Percentiles rank a stretch among this genome's conserved stretches.
These are phyloP conservation scores for Halteria grandinella DNA, from an alignment of 73 alveolate species.

Conservation along the genomic window DNA sequence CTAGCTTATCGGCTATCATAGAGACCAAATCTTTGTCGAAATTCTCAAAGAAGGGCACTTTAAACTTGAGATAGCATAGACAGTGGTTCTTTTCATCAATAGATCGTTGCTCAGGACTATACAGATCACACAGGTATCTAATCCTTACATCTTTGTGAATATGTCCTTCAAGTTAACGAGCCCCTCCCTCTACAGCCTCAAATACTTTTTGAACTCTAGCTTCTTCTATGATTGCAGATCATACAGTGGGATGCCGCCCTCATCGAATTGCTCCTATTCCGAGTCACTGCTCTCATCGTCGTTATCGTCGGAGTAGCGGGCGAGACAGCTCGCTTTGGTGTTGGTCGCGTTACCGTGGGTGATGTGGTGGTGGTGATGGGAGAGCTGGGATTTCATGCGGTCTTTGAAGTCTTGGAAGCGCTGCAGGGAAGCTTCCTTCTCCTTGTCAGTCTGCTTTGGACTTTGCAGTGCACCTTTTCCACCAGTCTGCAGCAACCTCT, in stretches of 20 bases:
- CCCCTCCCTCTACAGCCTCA: constrained; percentile 41
- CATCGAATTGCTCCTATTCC: constrained; percentile 15
- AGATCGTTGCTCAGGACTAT: constrained; percentile 41
- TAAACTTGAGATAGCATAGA: constrained; percentile 31
- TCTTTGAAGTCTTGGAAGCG: neutral
- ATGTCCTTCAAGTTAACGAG: constrained; percentile 35
- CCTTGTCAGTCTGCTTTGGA: no score
- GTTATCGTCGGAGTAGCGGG: no score
- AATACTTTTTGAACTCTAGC: constrained; percentile 27
- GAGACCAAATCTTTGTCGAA: constrained; percentile 44
- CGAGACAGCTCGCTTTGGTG: no score
- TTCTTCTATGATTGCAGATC: constrained; percentile 23
- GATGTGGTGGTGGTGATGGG: no score
- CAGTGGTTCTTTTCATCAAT: constrained; percentile 44
- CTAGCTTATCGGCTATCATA: constrained; percentile 42
- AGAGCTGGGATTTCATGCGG: neutral
- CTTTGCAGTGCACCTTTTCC: no score
- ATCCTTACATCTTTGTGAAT: constrained; percentile 16
- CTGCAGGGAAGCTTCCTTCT: neutral
- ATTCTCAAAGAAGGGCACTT: constrained; percentile 49
- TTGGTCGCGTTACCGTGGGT: no score
- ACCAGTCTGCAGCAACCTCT: no score
- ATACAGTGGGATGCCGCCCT: constrained; percentile 16
- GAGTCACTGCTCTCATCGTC: neutral
- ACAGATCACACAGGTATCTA: neutral